Evolutionary conservation across 176 grass and related monocot genomes (phyloP), one percentile per base, ranked within the genome.

Genomic region (Bolboschoenus planiculmis): DNA sequence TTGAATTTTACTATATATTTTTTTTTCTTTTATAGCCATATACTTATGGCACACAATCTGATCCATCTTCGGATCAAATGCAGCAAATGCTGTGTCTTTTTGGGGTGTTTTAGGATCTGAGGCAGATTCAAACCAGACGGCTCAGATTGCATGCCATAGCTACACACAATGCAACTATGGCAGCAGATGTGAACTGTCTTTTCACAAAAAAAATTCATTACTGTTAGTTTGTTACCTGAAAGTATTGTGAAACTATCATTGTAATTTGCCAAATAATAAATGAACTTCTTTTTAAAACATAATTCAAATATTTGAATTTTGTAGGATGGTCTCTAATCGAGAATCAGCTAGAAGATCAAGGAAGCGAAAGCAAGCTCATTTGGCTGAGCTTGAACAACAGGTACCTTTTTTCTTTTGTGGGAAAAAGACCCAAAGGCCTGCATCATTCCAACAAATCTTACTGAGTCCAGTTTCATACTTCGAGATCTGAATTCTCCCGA

Each of bases 311-410:
- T 29, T 42, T 46, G 67, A 16, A 13, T 72, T 83, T 85, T 53
- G 2, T 72, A 99, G 96, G 83, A 99, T 93, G 93, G 96, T 93
- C 16, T 99, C 96, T n/a, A 99, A 99, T 37, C 78, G 96, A 11
- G 96, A 99, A 63, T 99, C 96, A 4, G 96, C 96, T 39, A 85
- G 91, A 70, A 89, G 96, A 66, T 95, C 92, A 2, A 93, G 92
- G 63, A 99, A 95, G 87, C 94, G 92, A 85, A 99, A 99, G 83
- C 92, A 95, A 86, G 96, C 96, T 29, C 93, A 99, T 85, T 68
- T 99, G 35, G 77, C 48, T 57, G 90, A 95, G 36, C 93, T 99
- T 5, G 96, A 95, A 88, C 79, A 79, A 58, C 92, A 99, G 90
- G 96, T 94, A 83, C 51, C 5, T 3, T 44, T 81, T 59, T 15